Conservation (phyloP, 257 asterid genomes). For the Solanum sejunctum region DNA sequence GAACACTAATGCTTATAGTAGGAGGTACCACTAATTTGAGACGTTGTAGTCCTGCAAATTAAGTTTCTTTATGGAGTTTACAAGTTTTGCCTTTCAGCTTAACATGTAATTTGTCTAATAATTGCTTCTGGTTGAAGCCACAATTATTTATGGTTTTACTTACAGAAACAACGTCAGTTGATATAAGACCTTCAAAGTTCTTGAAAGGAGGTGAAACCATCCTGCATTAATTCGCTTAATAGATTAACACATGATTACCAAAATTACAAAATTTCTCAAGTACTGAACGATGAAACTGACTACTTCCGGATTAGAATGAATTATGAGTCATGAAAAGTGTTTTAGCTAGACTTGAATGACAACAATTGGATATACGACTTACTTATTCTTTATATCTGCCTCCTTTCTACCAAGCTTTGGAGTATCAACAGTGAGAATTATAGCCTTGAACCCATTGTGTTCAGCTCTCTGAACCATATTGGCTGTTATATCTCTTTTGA, state of each 20-base stretch:
- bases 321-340: not conserved
- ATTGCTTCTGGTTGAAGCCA: not conserved
- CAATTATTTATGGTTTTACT: constrained; percentile 1
- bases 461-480: constrained; percentile 53
- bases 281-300: not conserved
- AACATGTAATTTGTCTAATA: not conserved
- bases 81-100: not conserved
- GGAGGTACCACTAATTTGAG: not conserved
- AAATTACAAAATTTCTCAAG: not conserved
- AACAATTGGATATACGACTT: not conserved
- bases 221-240: constrained; percentile 19
- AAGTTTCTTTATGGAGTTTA: not conserved
- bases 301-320: not conserved
- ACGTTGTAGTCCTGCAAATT: not conserved
- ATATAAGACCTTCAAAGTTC: constrained; percentile 49
- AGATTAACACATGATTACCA: not conserved
- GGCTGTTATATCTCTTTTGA: constrained; percentile 38
- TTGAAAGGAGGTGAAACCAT: constrained; percentile 39
- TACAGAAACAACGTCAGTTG: constrained; percentile 22
- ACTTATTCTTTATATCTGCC: constrained; percentile 55
- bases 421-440: constrained; percentile 46
- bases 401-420: constrained; percentile 48
- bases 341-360: not conserved
- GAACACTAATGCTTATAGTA: not conserved
- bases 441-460: constrained; percentile 50